Base-by-base conservation (phyloP, 371 early-diverging fungal species). In the Gilbertella persicaria region DNA sequence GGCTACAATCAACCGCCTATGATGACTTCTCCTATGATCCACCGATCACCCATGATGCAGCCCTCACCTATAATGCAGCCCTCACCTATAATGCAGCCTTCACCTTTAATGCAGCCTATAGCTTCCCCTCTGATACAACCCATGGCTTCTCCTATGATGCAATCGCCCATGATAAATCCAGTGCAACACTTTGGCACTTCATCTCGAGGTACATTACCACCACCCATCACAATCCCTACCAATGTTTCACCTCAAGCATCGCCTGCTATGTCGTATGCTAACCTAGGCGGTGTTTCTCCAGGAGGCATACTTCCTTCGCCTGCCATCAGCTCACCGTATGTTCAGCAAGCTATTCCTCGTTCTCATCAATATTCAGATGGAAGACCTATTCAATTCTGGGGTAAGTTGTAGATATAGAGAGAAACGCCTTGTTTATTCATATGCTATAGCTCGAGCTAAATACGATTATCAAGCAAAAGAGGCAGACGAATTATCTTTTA, bases 341-440 rank as follows among this genome's bases (percentile, higher is more conserved):
- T 39, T 9, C 21, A 12, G 12, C 30, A 14, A 50, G n/a, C 26
- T 6, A 38, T 36, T 13, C 24, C 55, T 40, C 46, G 47, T n/a
- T 67, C 67, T 21, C 14, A 24, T 12, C 40, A 59, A 7, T 59
- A 63, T 23, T 52, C 64, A 4, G 73, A 76, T 48, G 71, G 71
- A n/a, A 50, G 58, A 28, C 64, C 67, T 2, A 58, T 75, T 21
- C 39, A 58, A 36, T 65, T 59, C 42, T 72, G 73, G 76, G 72
- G 76, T 69, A 67, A 72, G 42, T 9, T 45, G 33, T 16, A 29
- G 35, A 10, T 17, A n/a, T 19, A 29, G 29, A 14, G 5, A 12
- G 23, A 40, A 26, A 14, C 33, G 25, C 33, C 3, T 17, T 36
- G 13, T 23, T 53, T 23, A 36, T 19, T 29, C 54, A 19, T 10